phyloP scores from a whole-genome alignment of 768 basidiomycete genomes.

The Mycena capillaripes region DNA sequence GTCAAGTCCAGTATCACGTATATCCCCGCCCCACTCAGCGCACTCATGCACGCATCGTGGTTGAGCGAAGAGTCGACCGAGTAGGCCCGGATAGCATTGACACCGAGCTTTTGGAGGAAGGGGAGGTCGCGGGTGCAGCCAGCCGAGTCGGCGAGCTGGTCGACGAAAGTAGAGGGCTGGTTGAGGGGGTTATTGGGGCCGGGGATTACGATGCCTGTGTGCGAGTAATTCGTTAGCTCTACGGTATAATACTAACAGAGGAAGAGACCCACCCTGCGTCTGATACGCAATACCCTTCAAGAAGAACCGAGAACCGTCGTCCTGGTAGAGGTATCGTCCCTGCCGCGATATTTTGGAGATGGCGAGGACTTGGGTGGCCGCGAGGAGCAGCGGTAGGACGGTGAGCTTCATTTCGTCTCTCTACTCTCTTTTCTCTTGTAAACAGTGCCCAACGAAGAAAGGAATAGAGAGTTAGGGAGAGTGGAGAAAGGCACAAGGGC shows the following conservation, averaged over 20 bases:
- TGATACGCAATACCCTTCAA: conserved; percentile 93
- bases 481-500: too few species aligned
- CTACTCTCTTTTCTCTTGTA: too few species aligned
- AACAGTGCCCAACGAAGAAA: too few species aligned
- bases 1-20: conserved; percentile 92
- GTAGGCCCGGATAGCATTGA: conserved; percentile 90
- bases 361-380: too few species aligned
- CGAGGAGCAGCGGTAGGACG: too few species aligned
- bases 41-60: conserved; percentile 89
- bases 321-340: conserved; percentile 87
- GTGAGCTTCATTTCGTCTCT: too few species aligned
- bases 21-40: conserved; percentile 83
- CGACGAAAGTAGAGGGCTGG: conserved; percentile 61
- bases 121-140: too few species aligned
- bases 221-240: too few species aligned
- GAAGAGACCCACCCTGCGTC: conserved; percentile 70
- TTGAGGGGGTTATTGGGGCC: conserved; percentile 21
- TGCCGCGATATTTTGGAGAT: conserved; percentile 76
- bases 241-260: too few species aligned
- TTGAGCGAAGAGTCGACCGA: conserved; percentile 86
- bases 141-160: conserved; percentile 78
- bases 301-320: conserved; percentile 84
- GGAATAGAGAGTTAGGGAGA: too few species aligned
- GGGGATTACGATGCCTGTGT: conserved; percentile 8
- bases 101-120: conserved; percentile 79